These are phyloP conservation scores for Teratosphaeriaceae sp. DNA, from an alignment of 2,329 filamentous ascomycete genomes.

Conservation along the genomic window DNA sequence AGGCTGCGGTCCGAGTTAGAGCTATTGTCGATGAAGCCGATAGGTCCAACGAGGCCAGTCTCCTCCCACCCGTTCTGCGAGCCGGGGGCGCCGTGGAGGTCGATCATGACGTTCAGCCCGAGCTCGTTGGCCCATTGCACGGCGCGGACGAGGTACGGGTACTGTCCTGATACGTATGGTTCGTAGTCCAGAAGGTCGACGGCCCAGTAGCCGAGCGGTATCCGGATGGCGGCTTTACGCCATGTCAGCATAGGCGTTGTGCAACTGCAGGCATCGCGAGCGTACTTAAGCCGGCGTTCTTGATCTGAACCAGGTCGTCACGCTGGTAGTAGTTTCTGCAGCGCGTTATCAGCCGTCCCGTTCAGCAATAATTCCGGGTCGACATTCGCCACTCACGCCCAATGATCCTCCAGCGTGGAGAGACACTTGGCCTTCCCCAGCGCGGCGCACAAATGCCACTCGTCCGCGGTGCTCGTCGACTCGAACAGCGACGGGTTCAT, in stretches of 20 bases:
- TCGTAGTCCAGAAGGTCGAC: slow-evolving; percentile 17
- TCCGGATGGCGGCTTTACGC: slow-evolving; percentile 14
- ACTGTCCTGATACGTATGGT: slow-evolving; percentile 17
- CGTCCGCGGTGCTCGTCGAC: slow-evolving; percentile 12
- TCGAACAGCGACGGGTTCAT: slow-evolving; percentile 12
- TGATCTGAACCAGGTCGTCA: slow-evolving; percentile 18
- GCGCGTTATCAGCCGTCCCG: slow-evolving; percentile 3
- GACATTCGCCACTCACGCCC: slow-evolving; percentile 9
- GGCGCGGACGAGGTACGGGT: slow-evolving; percentile 15
- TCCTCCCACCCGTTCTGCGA: slow-evolving; percentile 19
- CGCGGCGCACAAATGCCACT: slow-evolving; percentile 17
- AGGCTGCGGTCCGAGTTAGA: slow-evolving; percentile 18
- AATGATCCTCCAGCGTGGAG: slow-evolving; percentile 15
- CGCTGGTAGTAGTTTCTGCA: slow-evolving; percentile 14
- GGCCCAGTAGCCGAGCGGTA: slow-evolving; percentile 23
- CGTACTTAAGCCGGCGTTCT: slow-evolving; percentile 14
- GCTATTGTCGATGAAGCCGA: slow-evolving; percentile 14
- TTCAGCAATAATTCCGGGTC: slow-evolving; percentile 16
- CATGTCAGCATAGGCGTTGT: background rate
- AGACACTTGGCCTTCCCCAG: slow-evolving; percentile 14
- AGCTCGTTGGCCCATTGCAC: slow-evolving; percentile 21
- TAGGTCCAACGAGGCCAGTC: slow-evolving; percentile 14
- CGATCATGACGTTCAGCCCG: slow-evolving; percentile 19
- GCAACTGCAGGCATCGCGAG: background rate
- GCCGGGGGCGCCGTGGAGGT: slow-evolving; percentile 19